Percentiles rank a stretch among this genome's conserved stretches.
Evolutionary conservation across 176 grass and related monocot genomes (phyloP).

Genomic region (Oryza coarctata): DNA sequence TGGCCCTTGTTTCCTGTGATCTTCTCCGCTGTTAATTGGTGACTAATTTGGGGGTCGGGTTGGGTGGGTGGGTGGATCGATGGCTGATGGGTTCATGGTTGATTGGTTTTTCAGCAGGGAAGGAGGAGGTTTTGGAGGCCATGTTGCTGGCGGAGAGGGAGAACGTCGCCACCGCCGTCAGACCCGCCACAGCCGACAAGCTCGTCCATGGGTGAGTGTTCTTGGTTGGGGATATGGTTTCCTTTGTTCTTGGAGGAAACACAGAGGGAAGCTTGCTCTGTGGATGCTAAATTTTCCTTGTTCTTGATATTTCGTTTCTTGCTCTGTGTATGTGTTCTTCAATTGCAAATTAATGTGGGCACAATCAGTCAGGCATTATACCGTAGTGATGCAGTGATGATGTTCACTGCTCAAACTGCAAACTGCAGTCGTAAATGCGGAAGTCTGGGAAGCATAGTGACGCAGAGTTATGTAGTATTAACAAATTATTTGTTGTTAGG

Average conservation of each 20-base stretch:
- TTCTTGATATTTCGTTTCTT: too few relatives aligned
- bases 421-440: not conserved
- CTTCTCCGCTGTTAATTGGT: not conserved
- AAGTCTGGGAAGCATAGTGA: not conserved
- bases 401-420: not conserved
- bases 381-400: not conserved
- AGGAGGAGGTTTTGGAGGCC: not conserved
- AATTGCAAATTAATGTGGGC: not conserved
- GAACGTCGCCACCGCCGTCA: conserved; percentile 30
- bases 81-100: not conserved
- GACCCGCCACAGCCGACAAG: conserved; percentile 27
- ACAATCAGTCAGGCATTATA: not conserved
- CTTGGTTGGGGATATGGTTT: not conserved
- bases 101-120: conserved; percentile 5
- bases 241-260: not conserved
- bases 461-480: not conserved
- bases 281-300: not conserved
- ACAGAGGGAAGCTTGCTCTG: not conserved
- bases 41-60: not conserved
- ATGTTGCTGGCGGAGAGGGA: conserved; percentile 34
- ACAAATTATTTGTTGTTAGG: not conserved
- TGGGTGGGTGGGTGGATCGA: not conserved
- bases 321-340: not conserved
- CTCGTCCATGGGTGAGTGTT: conserved; percentile 25
- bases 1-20: not conserved